phyloP scores from a whole-genome alignment of 106 monocot genomes.

The Dendrobium officinale region DNA sequence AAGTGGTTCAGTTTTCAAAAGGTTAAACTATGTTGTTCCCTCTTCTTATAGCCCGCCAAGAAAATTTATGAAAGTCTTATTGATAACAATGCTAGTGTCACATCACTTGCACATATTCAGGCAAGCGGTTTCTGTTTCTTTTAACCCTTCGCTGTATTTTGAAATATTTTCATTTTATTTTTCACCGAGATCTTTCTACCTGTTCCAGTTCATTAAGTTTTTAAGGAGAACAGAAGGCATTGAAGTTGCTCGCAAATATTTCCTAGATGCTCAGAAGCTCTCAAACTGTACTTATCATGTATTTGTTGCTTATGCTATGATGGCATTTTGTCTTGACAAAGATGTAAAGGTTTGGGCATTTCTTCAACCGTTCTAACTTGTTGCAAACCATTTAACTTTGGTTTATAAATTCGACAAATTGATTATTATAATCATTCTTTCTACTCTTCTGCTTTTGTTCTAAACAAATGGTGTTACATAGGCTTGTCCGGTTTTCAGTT shows the following conservation, averaged over 20 bases:
- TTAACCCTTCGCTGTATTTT: conserved; percentile 2
- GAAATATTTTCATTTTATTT: conserved; percentile 3
- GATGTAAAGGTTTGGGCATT: conserved; percentile 72
- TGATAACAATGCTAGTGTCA: conserved; percentile 23
- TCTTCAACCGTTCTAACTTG: neutral
- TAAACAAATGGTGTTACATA: neutral
- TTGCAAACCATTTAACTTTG: neutral
- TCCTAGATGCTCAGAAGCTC: conserved; percentile 79
- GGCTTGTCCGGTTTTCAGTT: neutral
- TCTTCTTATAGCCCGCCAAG: conserved; percentile 66
- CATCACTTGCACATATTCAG: conserved; percentile 80
- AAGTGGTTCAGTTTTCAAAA: conserved; percentile 1
- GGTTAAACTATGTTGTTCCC: neutral
- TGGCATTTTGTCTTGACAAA: conserved; percentile 93
- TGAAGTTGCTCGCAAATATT: conserved; percentile 92
- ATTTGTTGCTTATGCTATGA: conserved; percentile 91
- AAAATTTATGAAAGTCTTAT: conserved; percentile 86
- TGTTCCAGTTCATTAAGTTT: conserved; percentile 77
- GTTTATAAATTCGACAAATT: neutral
- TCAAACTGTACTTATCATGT: conserved; percentile 88
- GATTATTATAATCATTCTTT: neutral
- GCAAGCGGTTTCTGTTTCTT: conserved; percentile 22
- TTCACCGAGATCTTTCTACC: conserved; percentile 7
- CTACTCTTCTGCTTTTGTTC: neutral
- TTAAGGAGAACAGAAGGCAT: conserved; percentile 93